A percentile compares a stretch with the other conserved stretches of the same genome.
These are phyloP conservation scores for Davidsoniella australis DNA, from an alignment of 2,329 filamentous ascomycete species.

Conservation along the genomic window DNA sequence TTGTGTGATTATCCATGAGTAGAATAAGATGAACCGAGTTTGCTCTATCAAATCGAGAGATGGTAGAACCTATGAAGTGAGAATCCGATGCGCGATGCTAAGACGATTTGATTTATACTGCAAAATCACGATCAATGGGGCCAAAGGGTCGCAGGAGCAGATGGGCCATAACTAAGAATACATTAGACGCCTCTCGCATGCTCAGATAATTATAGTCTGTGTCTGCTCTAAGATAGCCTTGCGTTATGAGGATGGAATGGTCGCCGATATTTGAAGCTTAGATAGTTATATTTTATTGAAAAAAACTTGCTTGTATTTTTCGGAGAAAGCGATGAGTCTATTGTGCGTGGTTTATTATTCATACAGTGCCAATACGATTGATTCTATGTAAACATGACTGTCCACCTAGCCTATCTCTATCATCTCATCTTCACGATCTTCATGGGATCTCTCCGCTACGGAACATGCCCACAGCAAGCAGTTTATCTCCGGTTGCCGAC, in stretches of 20 bases:
- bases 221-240: too few relatives aligned
- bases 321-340: too few relatives aligned
- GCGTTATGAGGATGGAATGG: too few relatives aligned
- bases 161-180: not conserved
- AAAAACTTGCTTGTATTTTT: too few relatives aligned
- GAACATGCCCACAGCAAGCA: conserved; percentile 21
- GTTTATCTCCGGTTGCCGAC: conserved; percentile 19
- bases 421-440: not conserved
- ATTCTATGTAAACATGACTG: not conserved
- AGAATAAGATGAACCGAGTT: not conserved
- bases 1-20: not conserved
- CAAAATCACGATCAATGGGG: not conserved
- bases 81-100: too few relatives aligned
- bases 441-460: conserved; percentile 13
- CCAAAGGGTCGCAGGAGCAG: not conserved
- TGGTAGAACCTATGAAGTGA: too few relatives aligned
- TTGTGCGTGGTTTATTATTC: too few relatives aligned
- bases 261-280: too few relatives aligned
- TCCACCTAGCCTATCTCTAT: not conserved
- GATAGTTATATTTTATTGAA: too few relatives aligned
- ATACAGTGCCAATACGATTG: not conserved
- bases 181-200: not conserved
- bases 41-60: too few relatives aligned
- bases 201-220: too few relatives aligned
- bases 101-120: not conserved